Conservation (phyloP, 106 monocot genomes). For the Allium fistulosum region DNA sequence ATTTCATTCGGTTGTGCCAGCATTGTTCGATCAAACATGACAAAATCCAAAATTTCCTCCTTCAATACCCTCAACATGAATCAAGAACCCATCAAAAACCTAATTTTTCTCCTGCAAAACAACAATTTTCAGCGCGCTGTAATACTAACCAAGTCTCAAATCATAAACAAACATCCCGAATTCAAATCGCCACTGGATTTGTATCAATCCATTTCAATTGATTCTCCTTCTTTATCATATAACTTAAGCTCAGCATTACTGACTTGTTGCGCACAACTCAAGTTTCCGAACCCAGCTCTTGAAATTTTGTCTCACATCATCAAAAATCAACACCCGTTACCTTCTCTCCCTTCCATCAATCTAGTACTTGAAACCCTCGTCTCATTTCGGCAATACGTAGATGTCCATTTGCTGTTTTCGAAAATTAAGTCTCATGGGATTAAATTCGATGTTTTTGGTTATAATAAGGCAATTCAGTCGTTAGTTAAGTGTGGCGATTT, state of each 20-base stretch:
- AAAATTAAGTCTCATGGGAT: slow-evolving; percentile 12
- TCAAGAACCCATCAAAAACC: slow-evolving; percentile 7
- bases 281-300: slow-evolving; percentile 1
- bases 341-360: slow-evolving; percentile 6
- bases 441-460: slow-evolving; percentile 35
- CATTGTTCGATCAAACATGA: too few relatives aligned
- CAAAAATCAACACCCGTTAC: slow-evolving; percentile 1
- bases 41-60: too few relatives aligned
- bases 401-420: slow-evolving; percentile 23
- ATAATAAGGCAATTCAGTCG: slow-evolving; percentile 53
- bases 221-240: slow-evolving; percentile 3
- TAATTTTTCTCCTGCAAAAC: not conserved
- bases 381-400: slow-evolving; percentile 22
- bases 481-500: slow-evolving; percentile 34
- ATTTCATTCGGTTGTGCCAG: too few relatives aligned
- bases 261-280: slow-evolving; percentile 11
- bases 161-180: slow-evolving; percentile 3
- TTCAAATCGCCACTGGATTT: slow-evolving; percentile 1
- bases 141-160: slow-evolving; percentile 3
- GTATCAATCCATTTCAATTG: slow-evolving; percentile 1
- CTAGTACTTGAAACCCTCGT: slow-evolving; percentile 52
- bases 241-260: slow-evolving; percentile 5
- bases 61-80: not conserved
- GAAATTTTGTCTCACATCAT: slow-evolving; percentile 8
- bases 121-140: not conserved